These are phyloP conservation scores for Aspergillus jensenii DNA, from an alignment of 2,329 filamentous ascomycete species.

Conservation along the genomic window DNA sequence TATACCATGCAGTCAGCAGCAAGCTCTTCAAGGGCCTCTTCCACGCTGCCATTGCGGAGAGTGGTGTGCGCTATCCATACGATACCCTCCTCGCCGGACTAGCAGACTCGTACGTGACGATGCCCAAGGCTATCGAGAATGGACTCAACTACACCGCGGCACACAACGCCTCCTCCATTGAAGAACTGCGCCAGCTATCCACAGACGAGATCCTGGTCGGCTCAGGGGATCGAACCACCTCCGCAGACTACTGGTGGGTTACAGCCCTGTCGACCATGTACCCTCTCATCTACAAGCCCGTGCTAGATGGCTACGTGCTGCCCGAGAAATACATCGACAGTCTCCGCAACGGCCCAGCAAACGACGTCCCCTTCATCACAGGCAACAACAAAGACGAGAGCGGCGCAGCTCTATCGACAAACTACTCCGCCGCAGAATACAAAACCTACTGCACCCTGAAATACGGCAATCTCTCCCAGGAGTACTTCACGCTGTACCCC, in stretches of 20 bases:
- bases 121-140: conserved; percentile 25
- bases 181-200: conserved; percentile 23
- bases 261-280: conserved; percentile 28
- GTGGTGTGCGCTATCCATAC: conserved; percentile 30
- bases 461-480: conserved; percentile 31
- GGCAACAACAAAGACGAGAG: conserved; percentile 38
- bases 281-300: conserved; percentile 31
- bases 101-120: conserved; percentile 30
- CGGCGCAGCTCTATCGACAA: conserved; percentile 22
- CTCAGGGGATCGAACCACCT: conserved; percentile 25
- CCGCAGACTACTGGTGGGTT: conserved; percentile 23
- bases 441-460: conserved; percentile 26
- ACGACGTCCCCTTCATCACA: conserved; percentile 37
- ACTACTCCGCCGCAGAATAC: conserved; percentile 30
- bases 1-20: conserved; percentile 33
- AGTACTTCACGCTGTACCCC: conserved; percentile 31
- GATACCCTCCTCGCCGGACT: conserved; percentile 30
- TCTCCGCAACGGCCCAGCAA: conserved; percentile 27
- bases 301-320: conserved; percentile 26
- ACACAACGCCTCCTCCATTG: conserved; percentile 25
- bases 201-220: conserved; percentile 25
- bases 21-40: conserved; percentile 30
- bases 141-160: conserved; percentile 25
- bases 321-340: conserved; percentile 27
- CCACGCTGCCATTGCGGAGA: conserved; percentile 31